A percentile compares a stretch with the other conserved stretches of the same genome.
phyloP scores from a whole-genome alignment of 2,329 filamentous ascomycete genomes.

The Fulvia fulva region DNA sequence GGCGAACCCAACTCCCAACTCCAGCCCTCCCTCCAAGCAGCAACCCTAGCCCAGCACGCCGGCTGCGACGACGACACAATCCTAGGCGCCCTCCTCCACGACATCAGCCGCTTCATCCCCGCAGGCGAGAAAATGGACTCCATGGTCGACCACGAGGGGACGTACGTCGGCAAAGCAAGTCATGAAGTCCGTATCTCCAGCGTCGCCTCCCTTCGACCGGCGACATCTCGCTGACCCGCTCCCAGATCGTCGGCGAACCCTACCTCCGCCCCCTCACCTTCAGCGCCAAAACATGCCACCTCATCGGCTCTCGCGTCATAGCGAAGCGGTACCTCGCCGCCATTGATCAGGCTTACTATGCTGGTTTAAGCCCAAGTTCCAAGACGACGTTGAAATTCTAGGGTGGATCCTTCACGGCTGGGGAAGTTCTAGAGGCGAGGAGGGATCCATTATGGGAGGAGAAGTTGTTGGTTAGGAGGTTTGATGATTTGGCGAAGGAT shows the following conservation, averaged over 20 bases:
- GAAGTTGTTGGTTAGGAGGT: conserved; percentile 37
- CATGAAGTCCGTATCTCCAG: conserved; percentile 29
- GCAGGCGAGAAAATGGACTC: conserved; percentile 23
- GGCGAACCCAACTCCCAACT: conserved; percentile 32
- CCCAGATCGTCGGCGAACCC: conserved; percentile 32
- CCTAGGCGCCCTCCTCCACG: conserved; percentile 41
- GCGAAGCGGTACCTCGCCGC: conserved; percentile 41
- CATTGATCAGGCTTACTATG: conserved; percentile 33
- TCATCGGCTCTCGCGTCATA: conserved; percentile 40
- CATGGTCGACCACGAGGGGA: conserved; percentile 23
- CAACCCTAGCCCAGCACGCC: conserved; percentile 26
- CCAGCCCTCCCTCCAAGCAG: conserved; percentile 32
- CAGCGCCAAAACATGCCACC: conserved; percentile 34
- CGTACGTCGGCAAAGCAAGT: conserved; percentile 37
- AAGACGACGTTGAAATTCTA: conserved; percentile 39
- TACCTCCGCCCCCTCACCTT: conserved; percentile 37
- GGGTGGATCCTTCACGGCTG: conserved; percentile 35
- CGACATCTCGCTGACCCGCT: not conserved
- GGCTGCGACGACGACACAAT: conserved; percentile 30
- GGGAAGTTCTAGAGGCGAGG: conserved; percentile 31
- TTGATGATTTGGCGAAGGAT: conserved; percentile 39
- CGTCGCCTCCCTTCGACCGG: not conserved
- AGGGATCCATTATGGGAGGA: conserved; percentile 33
- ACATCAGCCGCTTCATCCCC: conserved; percentile 43
- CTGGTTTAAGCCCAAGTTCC: conserved; percentile 35